Base-by-base conservation (phyloP, 768 basidiomycete genomes). In the Dentipellis fragilis region DNA sequence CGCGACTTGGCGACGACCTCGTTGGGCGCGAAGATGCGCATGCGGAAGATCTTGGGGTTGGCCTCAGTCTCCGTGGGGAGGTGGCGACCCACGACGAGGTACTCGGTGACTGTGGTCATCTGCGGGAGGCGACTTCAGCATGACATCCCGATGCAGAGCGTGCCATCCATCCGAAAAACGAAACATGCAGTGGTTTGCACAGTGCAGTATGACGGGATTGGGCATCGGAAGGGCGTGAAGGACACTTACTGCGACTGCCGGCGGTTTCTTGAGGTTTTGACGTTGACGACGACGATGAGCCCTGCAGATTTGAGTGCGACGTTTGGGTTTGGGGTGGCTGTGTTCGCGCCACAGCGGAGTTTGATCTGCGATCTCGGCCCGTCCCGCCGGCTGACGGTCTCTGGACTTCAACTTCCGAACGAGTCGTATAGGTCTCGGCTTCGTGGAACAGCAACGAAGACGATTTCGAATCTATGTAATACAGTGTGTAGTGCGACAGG, bases 1-100 rank as follows among this genome's bases (percentile, higher is more conserved):
- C 95, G 86, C 51, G 92, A 95, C 79, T 99, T 98, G 66, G 96
- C 95, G 67, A 99, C 93, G 63, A 97, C 93, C 60, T 96, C 92
- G 71, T 97, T 97, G 62, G 93, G 92, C 62, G 96, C 93, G 70
- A 98, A 99, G 68, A 98, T 96, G 73, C 95, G 88, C 95, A 97
- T 97, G 66, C 95, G 89, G 81, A 90, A 97, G 73, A 98, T 94
- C 83, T 98, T 97, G 59, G 96, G 96, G 58, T 80, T 89, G 55
- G 92, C 91, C 62, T 96, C 90, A 61, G 80, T 70, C 77, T 93
- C 92, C 54, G 93, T 93, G 68, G 96, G 95, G 66, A 97, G 77
- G 72, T 96, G 94, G 69, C 95, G 92, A 63, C 96, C 96, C 63
- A 99, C 87, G 72, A 98, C 89, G 75, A 96, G 93, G 79, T 78